These are phyloP conservation scores for Aphanomyces cochlioides DNA, from an alignment of 352 stramenopile species.

Conservation along the genomic window DNA sequence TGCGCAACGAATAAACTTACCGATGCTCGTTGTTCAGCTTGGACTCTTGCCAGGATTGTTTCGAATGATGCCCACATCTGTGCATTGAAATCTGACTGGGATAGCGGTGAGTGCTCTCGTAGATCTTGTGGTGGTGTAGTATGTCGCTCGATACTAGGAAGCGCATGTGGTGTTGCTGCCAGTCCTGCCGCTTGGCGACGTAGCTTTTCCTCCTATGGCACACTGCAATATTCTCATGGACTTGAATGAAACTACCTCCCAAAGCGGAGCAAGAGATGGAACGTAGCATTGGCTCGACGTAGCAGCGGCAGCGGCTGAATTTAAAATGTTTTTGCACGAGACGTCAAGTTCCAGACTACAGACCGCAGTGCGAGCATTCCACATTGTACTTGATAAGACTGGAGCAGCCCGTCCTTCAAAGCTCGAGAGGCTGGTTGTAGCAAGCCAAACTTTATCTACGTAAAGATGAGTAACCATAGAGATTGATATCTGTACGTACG, in stretches of 20 bases:
- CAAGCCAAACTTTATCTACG: not conserved
- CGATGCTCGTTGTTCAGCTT: not conserved
- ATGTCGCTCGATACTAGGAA: constrained; percentile 55
- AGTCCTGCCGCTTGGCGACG: constrained; percentile 53
- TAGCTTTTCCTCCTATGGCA: constrained; percentile 60
- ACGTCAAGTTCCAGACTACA: constrained; percentile 54
- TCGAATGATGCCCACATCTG: constrained; percentile 68
- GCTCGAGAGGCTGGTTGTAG: constrained; percentile 36
- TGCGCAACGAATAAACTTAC: no score
- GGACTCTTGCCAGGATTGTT: constrained; percentile 43
- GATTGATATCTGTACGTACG: no score
- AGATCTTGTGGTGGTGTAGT: not conserved
- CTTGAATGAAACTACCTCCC: constrained; percentile 48
- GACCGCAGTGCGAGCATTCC: constrained; percentile 30
- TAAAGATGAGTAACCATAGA: not conserved
- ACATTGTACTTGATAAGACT: constrained; percentile 31
- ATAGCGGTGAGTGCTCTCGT: constrained; percentile 43
- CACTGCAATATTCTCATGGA: constrained; percentile 2
- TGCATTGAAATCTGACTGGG: constrained; percentile 77
- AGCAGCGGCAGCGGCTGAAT: constrained; percentile 42
- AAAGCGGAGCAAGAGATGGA: constrained; percentile 74
- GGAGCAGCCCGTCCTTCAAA: constrained; percentile 37
- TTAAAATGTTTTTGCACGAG: constrained; percentile 60
- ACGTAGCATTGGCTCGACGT: constrained; percentile 56
- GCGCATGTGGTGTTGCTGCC: constrained; percentile 43